Conservation (phyloP, 495 filamentous ascomycete genomes). For the Podospora comata region DNA sequence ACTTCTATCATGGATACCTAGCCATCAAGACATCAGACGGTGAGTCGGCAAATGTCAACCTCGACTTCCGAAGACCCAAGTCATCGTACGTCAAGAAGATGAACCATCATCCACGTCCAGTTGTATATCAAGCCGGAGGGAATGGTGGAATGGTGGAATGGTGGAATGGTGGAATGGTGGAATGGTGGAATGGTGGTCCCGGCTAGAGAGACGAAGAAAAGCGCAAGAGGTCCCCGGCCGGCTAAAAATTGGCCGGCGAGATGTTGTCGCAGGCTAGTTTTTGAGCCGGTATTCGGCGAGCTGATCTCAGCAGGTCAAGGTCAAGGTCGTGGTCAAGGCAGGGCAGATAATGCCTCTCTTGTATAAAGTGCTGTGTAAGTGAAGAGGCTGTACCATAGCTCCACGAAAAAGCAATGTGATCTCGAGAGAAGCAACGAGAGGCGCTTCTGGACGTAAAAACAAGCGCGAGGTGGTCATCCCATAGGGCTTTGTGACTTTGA, state of each 20-base stretch:
- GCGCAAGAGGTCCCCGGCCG: neutral
- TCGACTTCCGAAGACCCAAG: neutral
- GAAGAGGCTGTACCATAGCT: too few relatives aligned
- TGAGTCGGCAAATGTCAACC: neutral
- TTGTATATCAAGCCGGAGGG: neutral
- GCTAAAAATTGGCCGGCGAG: neutral
- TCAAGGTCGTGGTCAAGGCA: too few relatives aligned
- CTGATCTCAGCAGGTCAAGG: too few relatives aligned
- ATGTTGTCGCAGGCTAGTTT: neutral
- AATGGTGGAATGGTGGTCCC: neutral
- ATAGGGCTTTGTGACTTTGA: neutral
- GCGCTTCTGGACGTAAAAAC: neutral
- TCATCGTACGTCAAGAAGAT: neutral
- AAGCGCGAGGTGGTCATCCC: neutral
- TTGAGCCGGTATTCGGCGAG: neutral
- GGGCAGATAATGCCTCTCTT: neutral
- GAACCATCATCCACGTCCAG: neutral
- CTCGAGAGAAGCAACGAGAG: neutral
- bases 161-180: neutral
- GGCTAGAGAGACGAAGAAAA: neutral
- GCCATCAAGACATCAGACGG: constrained; percentile 16
- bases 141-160: neutral
- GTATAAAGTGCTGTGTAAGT: neutral
- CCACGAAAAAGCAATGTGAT: neutral
- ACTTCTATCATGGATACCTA: neutral